Percentiles rank a stretch among this genome's conserved stretches.
Evolutionary conservation across 2,329 filamentous ascomycete species (phyloP).

Genomic region (Arthroderma sp.): DNA sequence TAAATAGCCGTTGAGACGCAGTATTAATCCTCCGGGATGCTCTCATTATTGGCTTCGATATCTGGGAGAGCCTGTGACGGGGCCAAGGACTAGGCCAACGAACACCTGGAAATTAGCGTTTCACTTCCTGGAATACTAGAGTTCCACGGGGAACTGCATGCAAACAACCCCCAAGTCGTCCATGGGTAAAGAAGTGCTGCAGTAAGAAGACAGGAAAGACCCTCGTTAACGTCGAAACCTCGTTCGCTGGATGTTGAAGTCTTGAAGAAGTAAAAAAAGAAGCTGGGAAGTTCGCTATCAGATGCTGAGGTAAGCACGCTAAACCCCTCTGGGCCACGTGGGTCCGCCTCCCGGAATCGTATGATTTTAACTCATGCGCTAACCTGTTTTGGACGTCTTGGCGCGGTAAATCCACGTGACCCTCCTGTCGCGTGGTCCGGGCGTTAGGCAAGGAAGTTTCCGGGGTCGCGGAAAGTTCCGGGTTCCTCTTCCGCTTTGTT

Average conservation of each 20-base stretch:
- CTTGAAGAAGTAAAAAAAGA: neutral
- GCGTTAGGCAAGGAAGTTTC: neutral
- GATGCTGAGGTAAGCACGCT: neutral
- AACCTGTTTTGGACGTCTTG: neutral
- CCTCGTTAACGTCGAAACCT: neutral
- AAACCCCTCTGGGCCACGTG: neutral
- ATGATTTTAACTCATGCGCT: neutral
- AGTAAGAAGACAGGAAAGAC: neutral
- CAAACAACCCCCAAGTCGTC: neutral
- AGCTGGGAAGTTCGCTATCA: neutral
- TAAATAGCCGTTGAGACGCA: constrained; percentile 4
- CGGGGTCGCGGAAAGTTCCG: constrained; percentile 1
- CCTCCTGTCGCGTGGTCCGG: neutral
- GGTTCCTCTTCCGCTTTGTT: neutral
- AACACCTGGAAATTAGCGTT: neutral
- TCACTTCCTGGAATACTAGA: neutral
- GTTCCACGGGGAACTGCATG: neutral
- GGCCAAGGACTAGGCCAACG: neutral
- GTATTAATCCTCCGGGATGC: constrained; percentile 5
- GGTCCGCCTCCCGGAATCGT: neutral
- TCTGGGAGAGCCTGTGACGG: neutral
- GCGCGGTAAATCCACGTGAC: neutral
- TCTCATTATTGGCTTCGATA: neutral
- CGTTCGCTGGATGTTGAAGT: neutral
- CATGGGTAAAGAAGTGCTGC: no score